A percentile compares a stretch with the other conserved stretches of the same genome.
phyloP scores from a whole-genome alignment of 768 basidiomycete genomes.

The Grammothele lineata region DNA sequence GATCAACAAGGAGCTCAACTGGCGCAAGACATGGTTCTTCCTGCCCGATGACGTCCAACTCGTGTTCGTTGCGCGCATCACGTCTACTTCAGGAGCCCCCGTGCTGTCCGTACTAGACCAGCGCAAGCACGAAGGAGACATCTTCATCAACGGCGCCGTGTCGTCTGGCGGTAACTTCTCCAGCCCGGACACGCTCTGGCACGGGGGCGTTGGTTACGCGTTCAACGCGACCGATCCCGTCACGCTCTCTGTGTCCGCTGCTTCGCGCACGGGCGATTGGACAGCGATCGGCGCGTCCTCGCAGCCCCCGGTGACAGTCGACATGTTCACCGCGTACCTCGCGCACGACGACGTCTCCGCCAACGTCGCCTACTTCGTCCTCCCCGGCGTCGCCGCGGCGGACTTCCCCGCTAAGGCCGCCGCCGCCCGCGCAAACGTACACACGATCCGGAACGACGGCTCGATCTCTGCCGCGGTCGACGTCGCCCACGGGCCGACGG shows the following conservation, averaged over 20 bases:
- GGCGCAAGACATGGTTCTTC: constrained; percentile 71
- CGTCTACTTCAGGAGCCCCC: constrained; percentile 40
- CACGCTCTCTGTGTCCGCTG: constrained; percentile 35
- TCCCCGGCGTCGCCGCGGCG: constrained; percentile 40
- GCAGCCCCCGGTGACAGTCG: constrained; percentile 46
- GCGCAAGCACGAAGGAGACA: constrained; percentile 36
- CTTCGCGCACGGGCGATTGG: constrained; percentile 53
- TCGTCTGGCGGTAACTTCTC: constrained; percentile 23
- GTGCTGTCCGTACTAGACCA: constrained; percentile 64
- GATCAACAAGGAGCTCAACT: constrained; percentile 43
- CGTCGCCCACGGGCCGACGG: constrained; percentile 27
- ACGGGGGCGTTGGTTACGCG: constrained; percentile 55
- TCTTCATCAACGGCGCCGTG: constrained; percentile 37
- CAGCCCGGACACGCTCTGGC: constrained; percentile 45
- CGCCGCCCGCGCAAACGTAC: constrained; percentile 27
- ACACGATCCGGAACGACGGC: constrained; percentile 42
- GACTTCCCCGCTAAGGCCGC: constrained; percentile 36
- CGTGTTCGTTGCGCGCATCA: constrained; percentile 51
- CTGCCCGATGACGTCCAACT: constrained; percentile 54
- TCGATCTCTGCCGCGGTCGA: constrained; percentile 51
- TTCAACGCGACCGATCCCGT: constrained; percentile 33
- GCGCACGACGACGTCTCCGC: constrained; percentile 31
- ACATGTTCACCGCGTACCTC: constrained; percentile 59
- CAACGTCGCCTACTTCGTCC: constrained; percentile 45
- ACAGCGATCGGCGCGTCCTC: constrained; percentile 55